Base-by-base conservation (phyloP, 371 early-diverging fungal genomes). In the Mucor mucedo region DNA sequence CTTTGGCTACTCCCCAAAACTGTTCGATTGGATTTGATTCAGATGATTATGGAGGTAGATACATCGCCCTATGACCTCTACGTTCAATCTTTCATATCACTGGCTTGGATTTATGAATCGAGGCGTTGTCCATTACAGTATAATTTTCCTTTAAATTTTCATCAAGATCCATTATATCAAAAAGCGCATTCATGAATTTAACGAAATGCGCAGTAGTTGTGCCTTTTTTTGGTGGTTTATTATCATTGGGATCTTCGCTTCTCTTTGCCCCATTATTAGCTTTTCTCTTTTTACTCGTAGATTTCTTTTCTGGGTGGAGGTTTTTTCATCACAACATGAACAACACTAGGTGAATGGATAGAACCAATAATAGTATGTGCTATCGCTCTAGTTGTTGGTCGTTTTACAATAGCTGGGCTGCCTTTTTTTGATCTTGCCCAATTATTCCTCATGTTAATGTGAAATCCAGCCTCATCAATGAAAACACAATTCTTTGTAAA, bases 391-490 rank as follows among this genome's bases (percentile, higher is more conserved):
- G 35, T 35, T 35, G 3, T 35, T 35, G 3, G 5, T 5, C 5
- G 3, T 35, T 35, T 7, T 35, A 35, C 35, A 5, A 7, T 5
- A 35, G 7, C 35, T 5, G 35, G 35, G 16, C 11, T n/a, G 45
- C 35, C 33, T 60, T 5, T 7, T 5, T 5, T 7, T 7, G 35
- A 35, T 7, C 35, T 35, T 5, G 35, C 35, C 35, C 35, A 35
- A 35, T 35, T 35, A 7, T 35, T 35, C 7, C 47, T 55, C 49
- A 60, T 60, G 39, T 55, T 53, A 28, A 35, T 55, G 42, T 66
- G 55, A 50, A 66, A 66, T 30, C 56, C 66, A 54, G 66, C 49
- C 48, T 66, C 66, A 60, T 66, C 60, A 49, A 60, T 53, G 45
- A 56, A 60, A 29, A 66, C 55, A 27, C 67, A 66, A 21, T 61